phyloP scores from a whole-genome alignment of 106 monocot genomes.

The Allium cepa region DNA sequence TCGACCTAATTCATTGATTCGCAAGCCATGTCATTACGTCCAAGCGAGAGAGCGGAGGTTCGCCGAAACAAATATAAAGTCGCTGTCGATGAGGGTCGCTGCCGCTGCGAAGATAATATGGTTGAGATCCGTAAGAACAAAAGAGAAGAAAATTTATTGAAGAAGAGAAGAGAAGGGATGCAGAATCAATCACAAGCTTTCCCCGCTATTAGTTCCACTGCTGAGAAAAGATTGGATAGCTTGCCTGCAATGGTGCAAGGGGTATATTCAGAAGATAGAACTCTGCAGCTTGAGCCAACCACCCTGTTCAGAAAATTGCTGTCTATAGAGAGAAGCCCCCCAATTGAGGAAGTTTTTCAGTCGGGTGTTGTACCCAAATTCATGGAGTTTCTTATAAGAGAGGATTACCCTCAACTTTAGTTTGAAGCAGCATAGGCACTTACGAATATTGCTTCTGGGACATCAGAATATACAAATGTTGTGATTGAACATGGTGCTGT shows the following conservation, averaged over 20 bases:
- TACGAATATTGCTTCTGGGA: conserved; percentile 21
- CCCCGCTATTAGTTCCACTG: too few species aligned
- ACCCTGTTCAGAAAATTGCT: conserved; percentile 54
- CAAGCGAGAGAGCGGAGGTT: too few species aligned
- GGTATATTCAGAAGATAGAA: conserved; percentile 35
- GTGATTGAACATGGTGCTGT: conserved; percentile 20
- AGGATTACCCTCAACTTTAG: conserved; percentile 59
- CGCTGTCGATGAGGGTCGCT: too few species aligned
- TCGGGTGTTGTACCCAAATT: conserved; percentile 64
- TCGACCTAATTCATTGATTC: too few species aligned
- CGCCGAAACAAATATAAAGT: too few species aligned
- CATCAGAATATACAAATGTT: conserved; percentile 15
- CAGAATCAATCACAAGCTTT: too few species aligned
- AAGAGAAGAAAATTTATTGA: too few species aligned
- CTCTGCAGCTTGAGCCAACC: conserved; percentile 40
- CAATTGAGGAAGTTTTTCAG: conserved; percentile 63
- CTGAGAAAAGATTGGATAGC: too few species aligned
- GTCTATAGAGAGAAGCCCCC: conserved; percentile 62
- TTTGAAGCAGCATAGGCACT: conserved; percentile 33
- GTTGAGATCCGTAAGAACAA: too few species aligned
- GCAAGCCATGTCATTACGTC: too few species aligned
- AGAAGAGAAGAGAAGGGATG: too few species aligned
- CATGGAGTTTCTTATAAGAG: conserved; percentile 55
- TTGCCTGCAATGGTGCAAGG: conserved; percentile 47
- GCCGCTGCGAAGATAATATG: too few species aligned